These are phyloP conservation scores for Capsella bursapastoris DNA, from an alignment of 345 rosid genomes.

Conservation along the genomic window DNA sequence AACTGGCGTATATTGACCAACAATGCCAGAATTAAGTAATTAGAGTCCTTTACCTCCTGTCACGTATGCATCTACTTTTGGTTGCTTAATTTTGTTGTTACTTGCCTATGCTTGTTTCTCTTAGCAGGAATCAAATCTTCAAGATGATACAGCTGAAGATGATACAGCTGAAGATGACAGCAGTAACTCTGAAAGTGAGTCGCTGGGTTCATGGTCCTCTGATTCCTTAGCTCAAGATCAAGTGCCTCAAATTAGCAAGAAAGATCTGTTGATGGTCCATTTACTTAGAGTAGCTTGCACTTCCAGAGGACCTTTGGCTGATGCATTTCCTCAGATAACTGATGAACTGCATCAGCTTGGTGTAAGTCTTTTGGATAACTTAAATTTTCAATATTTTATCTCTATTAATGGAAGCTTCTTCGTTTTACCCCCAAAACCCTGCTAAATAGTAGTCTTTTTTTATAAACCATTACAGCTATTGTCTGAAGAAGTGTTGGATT, in stretches of 20 bases:
- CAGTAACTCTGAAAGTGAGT: slow-evolving; percentile 49
- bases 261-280: slow-evolving; percentile 87
- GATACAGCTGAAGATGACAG: slow-evolving; percentile 46
- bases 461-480: slow-evolving; percentile 60
- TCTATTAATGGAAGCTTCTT: slow-evolving; percentile 2
- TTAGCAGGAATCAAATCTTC: slow-evolving; percentile 22
- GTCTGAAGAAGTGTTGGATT: slow-evolving; percentile 66
- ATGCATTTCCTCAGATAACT: slow-evolving; percentile 71
- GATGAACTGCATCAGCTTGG: slow-evolving; percentile 79
- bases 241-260: slow-evolving; percentile 56
- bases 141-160: slow-evolving; percentile 45
- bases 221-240: slow-evolving; percentile 52
- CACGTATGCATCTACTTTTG: slow-evolving; percentile 7
- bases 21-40: slow-evolving; percentile 2
- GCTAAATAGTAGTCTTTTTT: slow-evolving; percentile 35
- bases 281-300: slow-evolving; percentile 84
- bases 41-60: slow-evolving; percentile 14
- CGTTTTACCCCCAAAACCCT: not conserved
- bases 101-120: slow-evolving; percentile 16
- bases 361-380: slow-evolving; percentile 53
- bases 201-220: slow-evolving; percentile 56
- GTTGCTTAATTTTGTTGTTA: slow-evolving; percentile 6
- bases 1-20: slow-evolving; percentile 9
- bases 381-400: slow-evolving; percentile 1
- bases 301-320: slow-evolving; percentile 69